Evolutionary conservation across 352 stramenopile species (phyloP), one percentile per base, ranked within the genome.

Genomic region (Pythium coloratum): DNA sequence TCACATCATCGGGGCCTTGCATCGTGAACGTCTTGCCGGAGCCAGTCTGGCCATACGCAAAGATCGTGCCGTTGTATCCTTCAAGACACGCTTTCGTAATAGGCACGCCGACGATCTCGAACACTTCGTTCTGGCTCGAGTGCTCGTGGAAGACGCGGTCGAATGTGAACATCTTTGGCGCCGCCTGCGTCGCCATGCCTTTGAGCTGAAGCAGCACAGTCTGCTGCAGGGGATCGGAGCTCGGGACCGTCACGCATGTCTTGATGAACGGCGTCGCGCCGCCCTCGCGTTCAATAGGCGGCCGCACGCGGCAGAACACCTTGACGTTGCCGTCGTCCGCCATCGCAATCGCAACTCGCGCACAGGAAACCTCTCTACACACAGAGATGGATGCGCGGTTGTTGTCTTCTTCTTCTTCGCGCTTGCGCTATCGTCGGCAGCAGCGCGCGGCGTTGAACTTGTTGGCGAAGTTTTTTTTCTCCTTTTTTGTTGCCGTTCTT

Each of bases 81-180:
- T 91, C 67, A 0, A 95, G 71, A 70, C 86, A 94, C 18, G 87
- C 83, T 34, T 75, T 74, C 1, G 86, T 93, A 55, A 98, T 86
- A 9, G 94, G 93, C 46, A 80, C 84, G 16, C 88, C 94, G 6
- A 96, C 88, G 9, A 81, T 67, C 26, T 96, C 74, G 67, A 98
- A 98, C 24, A 98, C 86, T 50, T 98, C 84, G 61, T 88, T 82
- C 79, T 99, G 97, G 18, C 72, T 89, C 40, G 95, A 81, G 32
- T 88, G 76, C 26, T 97, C 92, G 57, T 86, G 77, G 75, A 98
- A 98, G 4, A 97, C 90, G 49, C 81, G 79, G 71, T 98, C 94
- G 65, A 98, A 98, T 3, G 89, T 97, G 64, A 97, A 97, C n/a
- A 73, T 82, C 42, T 85, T 81, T 4, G 86, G 58, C 18, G 62